Evolutionary conservation across 2,329 filamentous ascomycete species (phyloP).

Genomic region (Elsinoe necatrix): DNA sequence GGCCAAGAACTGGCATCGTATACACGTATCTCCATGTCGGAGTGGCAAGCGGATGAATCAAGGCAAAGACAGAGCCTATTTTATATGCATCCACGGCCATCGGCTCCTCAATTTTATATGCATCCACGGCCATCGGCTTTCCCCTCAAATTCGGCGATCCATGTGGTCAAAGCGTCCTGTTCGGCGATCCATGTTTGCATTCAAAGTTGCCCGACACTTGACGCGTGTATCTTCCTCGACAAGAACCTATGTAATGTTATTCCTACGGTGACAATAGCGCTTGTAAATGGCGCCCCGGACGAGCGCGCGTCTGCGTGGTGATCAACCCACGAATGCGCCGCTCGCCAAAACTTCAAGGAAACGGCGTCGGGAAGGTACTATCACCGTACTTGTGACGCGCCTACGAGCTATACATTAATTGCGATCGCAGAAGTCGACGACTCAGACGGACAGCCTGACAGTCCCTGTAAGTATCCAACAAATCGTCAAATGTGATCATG

Average conservation of each 20-base stretch:
- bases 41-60: background rate
- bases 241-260: background rate
- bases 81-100: background rate
- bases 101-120: background rate
- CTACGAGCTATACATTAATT: background rate
- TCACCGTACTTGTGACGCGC: background rate
- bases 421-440: background rate
- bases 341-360: background rate
- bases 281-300: background rate
- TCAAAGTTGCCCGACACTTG: background rate
- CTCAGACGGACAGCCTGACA: background rate
- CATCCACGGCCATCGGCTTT: background rate
- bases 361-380: background rate
- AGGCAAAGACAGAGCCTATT: background rate
- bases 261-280: background rate
- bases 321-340: background rate
- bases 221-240: background rate
- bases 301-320: background rate
- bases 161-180: background rate
- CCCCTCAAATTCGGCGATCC: background rate
- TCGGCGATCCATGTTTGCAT: background rate
- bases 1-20: background rate
- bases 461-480: background rate
- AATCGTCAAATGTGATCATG: background rate
- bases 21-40: background rate